Percentiles rank a stretch among this genome's conserved stretches.
Conservation (phyloP, 257 asterid genomes). For the Thymus quinquecostatus region DNA sequence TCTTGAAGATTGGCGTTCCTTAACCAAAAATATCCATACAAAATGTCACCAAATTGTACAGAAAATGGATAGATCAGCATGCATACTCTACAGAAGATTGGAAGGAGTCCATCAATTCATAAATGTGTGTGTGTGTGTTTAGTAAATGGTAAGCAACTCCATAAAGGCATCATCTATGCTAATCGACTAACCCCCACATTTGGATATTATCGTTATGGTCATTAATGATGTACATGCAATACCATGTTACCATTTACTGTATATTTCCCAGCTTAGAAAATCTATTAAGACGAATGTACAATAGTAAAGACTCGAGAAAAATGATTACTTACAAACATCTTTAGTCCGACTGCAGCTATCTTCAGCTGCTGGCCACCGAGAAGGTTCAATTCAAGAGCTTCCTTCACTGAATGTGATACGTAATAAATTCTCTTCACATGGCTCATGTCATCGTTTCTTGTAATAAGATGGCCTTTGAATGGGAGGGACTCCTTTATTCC, state of each 20-base stretch:
- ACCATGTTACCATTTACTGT: not conserved
- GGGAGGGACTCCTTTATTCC: conserved; percentile 89
- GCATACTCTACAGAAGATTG: conserved; percentile 5
- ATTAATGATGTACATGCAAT: not conserved
- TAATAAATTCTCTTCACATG: conserved; percentile 90
- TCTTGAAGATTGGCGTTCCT: conserved; percentile 93
- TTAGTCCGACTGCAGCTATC: conserved; percentile 94
- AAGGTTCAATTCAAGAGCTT: conserved; percentile 78
- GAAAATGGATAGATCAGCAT: not conserved
- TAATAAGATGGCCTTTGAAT: conserved; percentile 78
- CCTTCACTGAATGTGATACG: conserved; percentile 78
- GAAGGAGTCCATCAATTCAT: not conserved
- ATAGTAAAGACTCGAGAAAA: conserved; percentile 15
- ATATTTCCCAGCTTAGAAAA: not conserved
- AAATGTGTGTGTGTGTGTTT: not conserved
- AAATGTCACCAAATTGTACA: not conserved
- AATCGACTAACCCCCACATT: not conserved
- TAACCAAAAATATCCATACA: conserved; percentile 19
- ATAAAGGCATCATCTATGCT: not conserved
- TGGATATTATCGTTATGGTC: not conserved
- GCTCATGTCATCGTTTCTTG: conserved; percentile 71
- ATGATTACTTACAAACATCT: conserved; percentile 87
- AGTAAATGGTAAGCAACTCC: not conserved
- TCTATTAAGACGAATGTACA: conserved; percentile 3
- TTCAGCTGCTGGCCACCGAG: conserved; percentile 85